phyloP scores from a whole-genome alignment of 2,329 filamentous ascomycete species.

The Fusarium sp. region DNA sequence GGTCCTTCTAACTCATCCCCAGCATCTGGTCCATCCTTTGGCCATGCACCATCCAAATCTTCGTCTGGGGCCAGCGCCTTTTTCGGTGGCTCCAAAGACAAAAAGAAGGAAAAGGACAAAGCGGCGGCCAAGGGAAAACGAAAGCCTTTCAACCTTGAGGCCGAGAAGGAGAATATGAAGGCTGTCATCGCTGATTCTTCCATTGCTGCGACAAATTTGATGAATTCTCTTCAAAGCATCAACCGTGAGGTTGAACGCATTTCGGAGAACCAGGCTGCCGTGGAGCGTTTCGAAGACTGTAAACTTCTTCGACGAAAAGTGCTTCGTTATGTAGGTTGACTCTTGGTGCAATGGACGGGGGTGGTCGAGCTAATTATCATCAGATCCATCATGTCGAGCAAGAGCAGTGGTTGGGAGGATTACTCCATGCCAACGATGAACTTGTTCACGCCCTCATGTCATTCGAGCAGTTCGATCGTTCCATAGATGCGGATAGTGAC shows the following conservation, averaged over 20 bases:
- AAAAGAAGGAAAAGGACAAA: conserved; percentile 69
- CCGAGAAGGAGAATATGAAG: conserved; percentile 89
- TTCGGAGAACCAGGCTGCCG: conserved; percentile 83
- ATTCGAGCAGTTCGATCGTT: conserved; percentile 92
- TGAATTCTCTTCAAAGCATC: conserved; percentile 89
- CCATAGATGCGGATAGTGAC: conserved; percentile 82
- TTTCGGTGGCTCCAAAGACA: conserved; percentile 63
- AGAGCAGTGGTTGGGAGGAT: conserved; percentile 90
- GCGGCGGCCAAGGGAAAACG: conserved; percentile 71
- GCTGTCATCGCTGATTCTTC: conserved; percentile 90
- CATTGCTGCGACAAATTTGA: conserved; percentile 90
- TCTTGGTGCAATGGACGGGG: not conserved
- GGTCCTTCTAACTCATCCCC: conserved; percentile 42
- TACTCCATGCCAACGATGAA: conserved; percentile 95
- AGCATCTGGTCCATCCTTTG: conserved; percentile 17
- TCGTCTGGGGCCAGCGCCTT: conserved; percentile 55
- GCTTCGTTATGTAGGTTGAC: conserved; percentile 78
- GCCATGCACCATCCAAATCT: conserved; percentile 55
- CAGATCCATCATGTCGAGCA: conserved; percentile 91
- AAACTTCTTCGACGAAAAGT: conserved; percentile 89
- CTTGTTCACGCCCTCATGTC: conserved; percentile 94
- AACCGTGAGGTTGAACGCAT: conserved; percentile 92
- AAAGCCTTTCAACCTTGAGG: conserved; percentile 84
- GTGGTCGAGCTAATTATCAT: conserved; percentile 9
- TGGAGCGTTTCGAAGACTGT: conserved; percentile 86